Base-by-base conservation (phyloP, 2,329 filamentous ascomycete species). In the Clonostachys rosea region DNA sequence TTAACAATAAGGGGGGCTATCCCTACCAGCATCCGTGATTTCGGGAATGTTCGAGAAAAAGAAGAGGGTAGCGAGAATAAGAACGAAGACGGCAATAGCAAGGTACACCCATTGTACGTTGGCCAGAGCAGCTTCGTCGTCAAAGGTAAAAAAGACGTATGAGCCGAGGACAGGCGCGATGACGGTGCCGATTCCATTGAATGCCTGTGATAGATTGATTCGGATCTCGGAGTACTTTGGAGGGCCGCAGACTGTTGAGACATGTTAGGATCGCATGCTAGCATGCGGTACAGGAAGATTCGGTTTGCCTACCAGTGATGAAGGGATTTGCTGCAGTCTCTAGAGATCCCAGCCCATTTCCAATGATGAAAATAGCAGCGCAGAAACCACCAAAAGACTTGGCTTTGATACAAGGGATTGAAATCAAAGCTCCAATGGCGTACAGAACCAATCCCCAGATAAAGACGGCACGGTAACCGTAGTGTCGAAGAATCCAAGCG, bases 271-370 rank as follows among this genome's bases (percentile, higher is more conserved):
- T 13, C 3, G 8, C 42, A 34, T 33, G 12, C 16, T 5, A 35
- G 24, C 9, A 30, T 30, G 24, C 9, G 9, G 24, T 9, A 30
- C 24, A 30, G 9, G 24, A 30, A 30, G 24, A 30, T 30, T 30
- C 9, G 24, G 8, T 30, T 10, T 30, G 34, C 56, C 11, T 53
- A 65, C 65, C 78, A 36, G 83, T 81, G 52, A 87, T 82, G 65
- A 86, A 89, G 0, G 87, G 85, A 63, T 91, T 89, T 6, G 87
- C 87, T 2, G 86, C 84, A 1, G 87, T 89, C 66, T 91, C 87
- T 16, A 91, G 79, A 0, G 86, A 86, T 2, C 83, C 83, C 1
- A 91, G 73, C 6, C 86, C 87, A 48, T 83, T 84, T 33, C 86
- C 87, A 49, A 90, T 85, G 51, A 91, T 78, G 64, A 91, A 89